These are phyloP conservation scores for Ceratorhiza oryzae-sativae DNA, from an alignment of 1,284 basidiomycete genomes.

Conservation along the genomic window DNA sequence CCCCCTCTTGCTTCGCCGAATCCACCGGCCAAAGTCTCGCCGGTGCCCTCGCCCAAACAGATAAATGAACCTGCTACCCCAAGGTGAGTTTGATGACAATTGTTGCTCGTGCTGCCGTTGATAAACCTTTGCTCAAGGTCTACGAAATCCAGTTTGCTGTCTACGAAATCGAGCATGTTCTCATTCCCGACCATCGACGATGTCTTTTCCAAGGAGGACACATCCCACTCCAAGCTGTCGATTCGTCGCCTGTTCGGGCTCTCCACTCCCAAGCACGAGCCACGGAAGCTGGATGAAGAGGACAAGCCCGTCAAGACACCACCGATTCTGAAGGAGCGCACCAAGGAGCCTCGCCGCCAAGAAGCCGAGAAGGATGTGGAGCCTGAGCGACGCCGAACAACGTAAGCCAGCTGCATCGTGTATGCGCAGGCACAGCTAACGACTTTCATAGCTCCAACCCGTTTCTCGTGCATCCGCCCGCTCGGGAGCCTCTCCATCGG, in stretches of 20 bases:
- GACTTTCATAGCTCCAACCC: neutral
- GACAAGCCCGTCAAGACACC: neutral
- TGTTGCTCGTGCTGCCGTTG: neutral
- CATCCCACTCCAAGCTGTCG: slow-evolving; percentile 23
- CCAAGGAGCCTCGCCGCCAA: slow-evolving; percentile 8
- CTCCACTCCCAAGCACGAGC: slow-evolving; percentile 33
- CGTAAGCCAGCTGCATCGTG: neutral
- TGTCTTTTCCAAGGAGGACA: slow-evolving; percentile 34
- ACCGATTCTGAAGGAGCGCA: slow-evolving; percentile 3
- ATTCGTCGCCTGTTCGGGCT: slow-evolving; percentile 28
- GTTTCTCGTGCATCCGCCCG: slow-evolving; percentile 15
- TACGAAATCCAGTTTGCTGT: slow-evolving; percentile 17
- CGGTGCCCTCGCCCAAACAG: neutral
- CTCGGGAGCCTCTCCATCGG: slow-evolving; percentile 12
- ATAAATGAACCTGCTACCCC: slow-evolving; percentile 16
- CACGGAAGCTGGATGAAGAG: slow-evolving; percentile 22
- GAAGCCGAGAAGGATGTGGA: neutral
- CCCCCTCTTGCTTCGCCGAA: neutral
- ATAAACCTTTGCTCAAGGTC: neutral
- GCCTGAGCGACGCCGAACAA: neutral
- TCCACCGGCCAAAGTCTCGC: neutral
- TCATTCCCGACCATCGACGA: slow-evolving; percentile 30
- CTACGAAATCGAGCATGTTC: slow-evolving; percentile 17
- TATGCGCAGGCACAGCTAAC: slow-evolving; percentile 13
- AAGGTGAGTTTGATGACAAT: neutral